Evolutionary conservation across 192 early-diverging fungal genomes (phyloP).

Genomic region (Linnemannia elongata): DNA sequence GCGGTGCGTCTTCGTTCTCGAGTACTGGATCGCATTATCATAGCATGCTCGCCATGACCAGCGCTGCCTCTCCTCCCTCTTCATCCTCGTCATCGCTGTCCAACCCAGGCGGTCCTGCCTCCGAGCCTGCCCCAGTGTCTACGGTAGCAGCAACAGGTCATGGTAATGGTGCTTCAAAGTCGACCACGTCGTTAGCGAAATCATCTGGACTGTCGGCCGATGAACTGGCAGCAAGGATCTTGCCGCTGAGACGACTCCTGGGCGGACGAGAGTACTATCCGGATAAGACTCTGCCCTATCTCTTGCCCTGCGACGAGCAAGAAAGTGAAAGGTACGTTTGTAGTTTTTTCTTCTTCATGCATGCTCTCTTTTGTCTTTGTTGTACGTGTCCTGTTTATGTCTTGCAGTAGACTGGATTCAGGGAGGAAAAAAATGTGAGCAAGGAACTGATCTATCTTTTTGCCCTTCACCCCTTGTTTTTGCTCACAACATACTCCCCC

Average conservation of each 20-base stretch:
- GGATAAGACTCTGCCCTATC: slow-evolving; percentile 53
- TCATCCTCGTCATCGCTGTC: slow-evolving; percentile 39
- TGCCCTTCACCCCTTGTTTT: neutral
- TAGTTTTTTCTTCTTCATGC: neutral
- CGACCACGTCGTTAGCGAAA: neutral
- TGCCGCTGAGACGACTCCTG: slow-evolving; percentile 36
- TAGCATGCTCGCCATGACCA: slow-evolving; percentile 43
- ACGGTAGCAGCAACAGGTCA: no score
- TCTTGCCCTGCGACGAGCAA: slow-evolving; percentile 54
- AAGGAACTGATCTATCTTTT: neutral
- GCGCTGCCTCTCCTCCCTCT: slow-evolving; percentile 25
- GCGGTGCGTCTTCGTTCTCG: slow-evolving; percentile 33
- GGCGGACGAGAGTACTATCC: slow-evolving; percentile 49
- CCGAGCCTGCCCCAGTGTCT: neutral
- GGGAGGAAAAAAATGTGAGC: slow-evolving; percentile 2
- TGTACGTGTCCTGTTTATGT: neutral
- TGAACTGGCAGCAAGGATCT: slow-evolving; percentile 40
- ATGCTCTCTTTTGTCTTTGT: neutral
- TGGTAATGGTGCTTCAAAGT: neutral
- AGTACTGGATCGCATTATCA: slow-evolving; percentile 42
- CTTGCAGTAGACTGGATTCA: neutral
- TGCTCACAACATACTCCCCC: no score
- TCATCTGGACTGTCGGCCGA: slow-evolving; percentile 25
- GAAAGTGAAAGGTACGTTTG: slow-evolving; percentile 42
- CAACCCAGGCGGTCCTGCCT: neutral